These are phyloP conservation scores for Hapsidospora chrysogenum DNA, from an alignment of 495 filamentous ascomycete species.

Conservation along the genomic window DNA sequence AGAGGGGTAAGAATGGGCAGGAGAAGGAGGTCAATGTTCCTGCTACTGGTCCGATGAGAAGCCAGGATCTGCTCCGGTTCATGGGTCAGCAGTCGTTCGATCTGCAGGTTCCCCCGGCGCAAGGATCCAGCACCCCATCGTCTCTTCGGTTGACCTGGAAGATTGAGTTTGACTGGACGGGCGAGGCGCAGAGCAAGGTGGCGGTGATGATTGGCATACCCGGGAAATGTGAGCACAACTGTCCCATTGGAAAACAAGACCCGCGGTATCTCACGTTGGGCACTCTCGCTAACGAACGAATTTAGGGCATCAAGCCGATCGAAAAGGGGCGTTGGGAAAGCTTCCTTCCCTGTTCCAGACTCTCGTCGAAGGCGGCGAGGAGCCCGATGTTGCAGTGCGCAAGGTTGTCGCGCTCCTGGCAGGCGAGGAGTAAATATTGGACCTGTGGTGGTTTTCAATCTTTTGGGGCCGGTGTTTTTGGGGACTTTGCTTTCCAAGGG, in stretches of 20 bases:
- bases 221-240: constrained; percentile 35
- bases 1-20: constrained; percentile 6
- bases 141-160: constrained; percentile 33
- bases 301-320: constrained; percentile 34
- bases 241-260: no score
- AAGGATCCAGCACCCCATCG: constrained; percentile 4
- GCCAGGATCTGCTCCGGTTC: constrained; percentile 15
- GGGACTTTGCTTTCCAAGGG: no score
- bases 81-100: constrained; percentile 28
- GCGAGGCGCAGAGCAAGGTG: constrained; percentile 38
- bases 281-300: constrained; percentile 7
- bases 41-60: no score
- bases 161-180: constrained; percentile 46
- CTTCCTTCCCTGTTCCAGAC: constrained; percentile 35
- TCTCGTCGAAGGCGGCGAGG: constrained; percentile 27
- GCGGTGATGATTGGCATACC: constrained; percentile 27
- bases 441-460: no score
- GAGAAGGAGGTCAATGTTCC: constrained; percentile 6
- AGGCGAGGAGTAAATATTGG: constrained; percentile 16
- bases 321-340: constrained; percentile 24
- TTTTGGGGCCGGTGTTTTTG: no score
- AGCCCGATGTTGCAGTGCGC: constrained; percentile 33
- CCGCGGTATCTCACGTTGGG: no score
- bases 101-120: constrained; percentile 15
- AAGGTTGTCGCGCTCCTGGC: constrained; percentile 33